Evolutionary conservation across 2,329 filamentous ascomycete genomes (phyloP), one percentile per base, ranked within the genome.

Genomic region (Ceratocystis eucalypticola): DNA sequence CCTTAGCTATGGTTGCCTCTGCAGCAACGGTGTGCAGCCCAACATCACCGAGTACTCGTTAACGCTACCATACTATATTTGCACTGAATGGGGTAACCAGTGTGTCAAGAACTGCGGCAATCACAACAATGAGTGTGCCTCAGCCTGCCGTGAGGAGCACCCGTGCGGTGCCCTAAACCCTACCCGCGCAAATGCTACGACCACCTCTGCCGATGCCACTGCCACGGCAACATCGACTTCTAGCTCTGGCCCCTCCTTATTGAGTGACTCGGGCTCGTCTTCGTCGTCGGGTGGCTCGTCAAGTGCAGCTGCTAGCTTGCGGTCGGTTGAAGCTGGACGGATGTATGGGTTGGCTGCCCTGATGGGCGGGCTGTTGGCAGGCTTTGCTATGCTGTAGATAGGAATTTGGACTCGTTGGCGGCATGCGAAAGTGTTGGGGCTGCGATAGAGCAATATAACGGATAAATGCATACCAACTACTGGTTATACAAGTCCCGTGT

Each of bases 41-140:
- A 91, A 92, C 76, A 76, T 89, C 62, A 84, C 86, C 72, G 82
- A 92, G 76, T 94, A 88, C 81, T 87, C 86, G 22, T 80, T 90
- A 71, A 92, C 89, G 1, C 79, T 94, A 30, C 89, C 89, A 44
- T 93, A 84, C 81, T 89, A 86, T 77, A 80, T 85, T 71, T 94
- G 89, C 81, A 80, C 80, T 61, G 80, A 88, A 76, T 90, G 82
- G 80, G 86, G 84, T 71, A 84, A 78, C 74, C 83, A 90, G 75
- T 91, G 88, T 74, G 84, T 88, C 12, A 72, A 70, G 1, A 75
- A 69, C 67, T 91, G 88, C 75, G 77, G 75, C 44, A 68, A 72
- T 62, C 73, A 76, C 69, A 78, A 86, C 75, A 80, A 80, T 70
- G 69, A 71, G n/a, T 91, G 88, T 74, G 74, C 80, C n/a, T 75